Evolutionary conservation across 768 basidiomycete species (phyloP).

Genomic region (Pleurotus pulmonarius): DNA sequence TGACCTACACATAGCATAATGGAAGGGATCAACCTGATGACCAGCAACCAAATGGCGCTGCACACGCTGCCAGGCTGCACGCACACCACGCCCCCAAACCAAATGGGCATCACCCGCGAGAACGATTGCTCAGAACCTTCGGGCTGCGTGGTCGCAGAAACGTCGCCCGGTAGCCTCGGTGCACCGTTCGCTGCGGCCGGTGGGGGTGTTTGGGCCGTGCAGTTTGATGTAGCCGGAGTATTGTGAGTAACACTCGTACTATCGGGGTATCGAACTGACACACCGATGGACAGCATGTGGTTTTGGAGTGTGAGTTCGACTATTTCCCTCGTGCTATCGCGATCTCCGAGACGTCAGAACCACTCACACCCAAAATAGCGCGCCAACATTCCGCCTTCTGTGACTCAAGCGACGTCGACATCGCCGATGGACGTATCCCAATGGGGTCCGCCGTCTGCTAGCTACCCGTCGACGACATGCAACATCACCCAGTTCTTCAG

Average conservation of each 20-base stretch:
- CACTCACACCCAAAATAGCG: slow-evolving; percentile 20
- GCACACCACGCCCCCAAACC: slow-evolving; percentile 23
- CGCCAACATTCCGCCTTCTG: slow-evolving; percentile 32
- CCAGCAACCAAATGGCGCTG: slow-evolving; percentile 53
- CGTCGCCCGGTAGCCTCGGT: slow-evolving; percentile 42
- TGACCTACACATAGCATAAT: slow-evolving; percentile 33
- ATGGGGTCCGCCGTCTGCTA: slow-evolving; percentile 41
- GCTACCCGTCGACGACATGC: slow-evolving; percentile 34
- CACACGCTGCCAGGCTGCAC: slow-evolving; percentile 41
- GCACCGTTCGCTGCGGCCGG: slow-evolving; percentile 43
- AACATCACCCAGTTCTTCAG: slow-evolving; percentile 38
- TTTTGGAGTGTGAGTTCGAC: slow-evolving; percentile 39
- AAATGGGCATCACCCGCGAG: slow-evolving; percentile 26
- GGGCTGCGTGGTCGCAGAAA: slow-evolving; percentile 44
- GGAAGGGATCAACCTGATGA: slow-evolving; percentile 53
- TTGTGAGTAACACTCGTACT: slow-evolving; percentile 18
- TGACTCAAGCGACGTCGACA: slow-evolving; percentile 23
- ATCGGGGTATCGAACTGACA: background rate
- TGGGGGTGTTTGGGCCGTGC: slow-evolving; percentile 59
- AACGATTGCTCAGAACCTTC: slow-evolving; percentile 26
- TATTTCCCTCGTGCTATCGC: too few relatives aligned
- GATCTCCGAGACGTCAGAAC: too few relatives aligned
- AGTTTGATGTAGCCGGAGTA: slow-evolving; percentile 54
- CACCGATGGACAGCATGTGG: slow-evolving; percentile 32
- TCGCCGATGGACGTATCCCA: slow-evolving; percentile 31